Evolutionary conservation across 1,284 basidiomycete species (phyloP).

Genomic region (Ceratobasidium sp.): DNA sequence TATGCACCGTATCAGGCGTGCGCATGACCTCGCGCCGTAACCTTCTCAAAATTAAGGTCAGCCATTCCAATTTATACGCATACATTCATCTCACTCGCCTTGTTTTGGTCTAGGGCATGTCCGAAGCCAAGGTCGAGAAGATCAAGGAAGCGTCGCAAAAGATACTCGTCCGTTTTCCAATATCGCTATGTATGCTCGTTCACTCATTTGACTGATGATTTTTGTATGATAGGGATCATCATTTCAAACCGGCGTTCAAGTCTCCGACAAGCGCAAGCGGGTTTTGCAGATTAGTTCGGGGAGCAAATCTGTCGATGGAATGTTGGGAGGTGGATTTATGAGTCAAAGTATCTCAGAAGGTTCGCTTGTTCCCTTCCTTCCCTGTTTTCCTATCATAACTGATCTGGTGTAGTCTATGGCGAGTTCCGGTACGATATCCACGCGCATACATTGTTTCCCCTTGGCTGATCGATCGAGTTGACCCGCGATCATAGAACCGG

Average conservation of each 20-base stretch:
- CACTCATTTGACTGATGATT: too few species aligned
- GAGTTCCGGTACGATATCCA: constrained; percentile 62
- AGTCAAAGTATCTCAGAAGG: constrained; percentile 88
- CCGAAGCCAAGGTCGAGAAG: constrained; percentile 94
- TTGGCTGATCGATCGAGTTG: background rate
- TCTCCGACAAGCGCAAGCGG: constrained; percentile 84
- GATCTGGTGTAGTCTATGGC: constrained; percentile 70
- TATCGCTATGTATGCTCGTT: too few species aligned
- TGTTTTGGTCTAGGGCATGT: constrained; percentile 71
- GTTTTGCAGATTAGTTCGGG: constrained; percentile 88
- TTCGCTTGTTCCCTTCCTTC: constrained; percentile 53
- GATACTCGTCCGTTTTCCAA: constrained; percentile 69
- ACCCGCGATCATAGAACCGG: constrained; percentile 70
- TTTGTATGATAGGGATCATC: constrained; percentile 74
- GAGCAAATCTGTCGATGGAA: constrained; percentile 89
- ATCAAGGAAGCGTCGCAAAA: constrained; percentile 93
- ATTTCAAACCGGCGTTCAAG: constrained; percentile 89
- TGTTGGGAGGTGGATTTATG: constrained; percentile 78
- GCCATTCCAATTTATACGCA: constrained; percentile 49
- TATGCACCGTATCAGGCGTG: constrained; percentile 77
- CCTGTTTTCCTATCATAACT: background rate
- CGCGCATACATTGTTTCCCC: too few species aligned
- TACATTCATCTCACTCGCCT: constrained; percentile 34
- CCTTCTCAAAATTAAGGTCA: constrained; percentile 90
- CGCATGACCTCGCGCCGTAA: constrained; percentile 89